Conservation (phyloP, 2,329 filamentous ascomycete genomes). For the Lecanosticta acicola region DNA sequence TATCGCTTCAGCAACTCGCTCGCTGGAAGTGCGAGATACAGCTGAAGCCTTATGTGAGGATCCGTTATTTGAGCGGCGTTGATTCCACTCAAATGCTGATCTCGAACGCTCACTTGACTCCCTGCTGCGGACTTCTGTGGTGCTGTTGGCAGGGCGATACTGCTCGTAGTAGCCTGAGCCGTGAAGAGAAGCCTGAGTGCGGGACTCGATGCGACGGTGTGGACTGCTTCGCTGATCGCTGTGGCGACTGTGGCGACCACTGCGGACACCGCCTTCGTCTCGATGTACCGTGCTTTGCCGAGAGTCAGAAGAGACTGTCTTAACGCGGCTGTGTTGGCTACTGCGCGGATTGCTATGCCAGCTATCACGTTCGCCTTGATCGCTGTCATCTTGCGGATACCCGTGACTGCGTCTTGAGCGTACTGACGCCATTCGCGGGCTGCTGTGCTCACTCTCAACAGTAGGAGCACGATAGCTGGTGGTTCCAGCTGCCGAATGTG, state of each 20-base stretch:
- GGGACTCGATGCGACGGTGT: background rate
- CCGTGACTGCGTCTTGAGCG: background rate
- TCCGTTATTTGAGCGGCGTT: background rate
- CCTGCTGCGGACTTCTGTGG: no score
- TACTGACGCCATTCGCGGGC: background rate
- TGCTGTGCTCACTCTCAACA: slow-evolving; percentile 7
- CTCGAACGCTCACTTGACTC: no score
- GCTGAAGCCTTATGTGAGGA: background rate
- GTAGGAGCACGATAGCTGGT: slow-evolving; percentile 4
- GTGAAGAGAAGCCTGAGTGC: background rate
- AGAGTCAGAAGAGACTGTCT: background rate
- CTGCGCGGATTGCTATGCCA: background rate
- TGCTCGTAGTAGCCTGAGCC: no score
- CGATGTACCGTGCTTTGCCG: no score
- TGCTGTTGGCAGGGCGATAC: no score
- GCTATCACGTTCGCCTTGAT: background rate
- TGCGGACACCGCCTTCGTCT: background rate
- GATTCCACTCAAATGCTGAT: background rate
- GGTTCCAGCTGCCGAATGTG: background rate
- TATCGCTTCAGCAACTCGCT: slow-evolving; percentile 4
- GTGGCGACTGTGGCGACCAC: background rate
- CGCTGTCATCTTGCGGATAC: background rate
- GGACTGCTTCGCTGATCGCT: background rate
- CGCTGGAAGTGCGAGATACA: background rate
- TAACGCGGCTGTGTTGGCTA: background rate